Evolutionary conservation across 495 filamentous ascomycete species (phyloP).

Genomic region (Aspergillus avenaceus): DNA sequence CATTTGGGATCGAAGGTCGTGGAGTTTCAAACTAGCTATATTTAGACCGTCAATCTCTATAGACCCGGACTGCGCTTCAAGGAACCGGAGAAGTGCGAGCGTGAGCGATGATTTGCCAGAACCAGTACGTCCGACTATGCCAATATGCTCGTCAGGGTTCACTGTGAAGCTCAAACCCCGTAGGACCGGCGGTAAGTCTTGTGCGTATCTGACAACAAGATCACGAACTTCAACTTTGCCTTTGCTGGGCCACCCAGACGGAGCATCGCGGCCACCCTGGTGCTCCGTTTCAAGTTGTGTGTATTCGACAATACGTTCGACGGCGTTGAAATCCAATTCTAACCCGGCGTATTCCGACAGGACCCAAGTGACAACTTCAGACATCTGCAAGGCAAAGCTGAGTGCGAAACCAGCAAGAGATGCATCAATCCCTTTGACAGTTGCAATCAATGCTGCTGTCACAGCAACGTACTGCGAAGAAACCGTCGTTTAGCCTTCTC

Average conservation of each 20-base stretch:
- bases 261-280: slow-evolving; percentile 40
- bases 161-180: slow-evolving; percentile 62
- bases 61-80: slow-evolving; percentile 37
- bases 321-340: slow-evolving; percentile 72
- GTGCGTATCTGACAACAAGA: slow-evolving; percentile 62
- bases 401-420: slow-evolving; percentile 72
- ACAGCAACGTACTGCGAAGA: slow-evolving; percentile 55
- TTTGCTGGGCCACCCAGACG: slow-evolving; percentile 67
- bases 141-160: slow-evolving; percentile 59
- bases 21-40: slow-evolving; percentile 41
- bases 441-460: slow-evolving; percentile 45
- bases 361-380: slow-evolving; percentile 24
- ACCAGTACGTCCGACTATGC: slow-evolving; percentile 62
- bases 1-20: slow-evolving; percentile 44
- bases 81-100: slow-evolving; percentile 46
- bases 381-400: slow-evolving; percentile 42
- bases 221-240: slow-evolving; percentile 62
- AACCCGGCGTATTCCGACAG: slow-evolving; percentile 33
- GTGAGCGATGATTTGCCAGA: slow-evolving; percentile 45
- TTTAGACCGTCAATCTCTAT: slow-evolving; percentile 50
- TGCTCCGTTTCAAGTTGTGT: slow-evolving; percentile 58
- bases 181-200: slow-evolving; percentile 62
- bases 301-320: slow-evolving; percentile 72
- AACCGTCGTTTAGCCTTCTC: slow-evolving; percentile 41
- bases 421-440: slow-evolving; percentile 55